phyloP scores from a whole-genome alignment of 78 protist genomes.

The Emiliania huxleyi region DNA sequence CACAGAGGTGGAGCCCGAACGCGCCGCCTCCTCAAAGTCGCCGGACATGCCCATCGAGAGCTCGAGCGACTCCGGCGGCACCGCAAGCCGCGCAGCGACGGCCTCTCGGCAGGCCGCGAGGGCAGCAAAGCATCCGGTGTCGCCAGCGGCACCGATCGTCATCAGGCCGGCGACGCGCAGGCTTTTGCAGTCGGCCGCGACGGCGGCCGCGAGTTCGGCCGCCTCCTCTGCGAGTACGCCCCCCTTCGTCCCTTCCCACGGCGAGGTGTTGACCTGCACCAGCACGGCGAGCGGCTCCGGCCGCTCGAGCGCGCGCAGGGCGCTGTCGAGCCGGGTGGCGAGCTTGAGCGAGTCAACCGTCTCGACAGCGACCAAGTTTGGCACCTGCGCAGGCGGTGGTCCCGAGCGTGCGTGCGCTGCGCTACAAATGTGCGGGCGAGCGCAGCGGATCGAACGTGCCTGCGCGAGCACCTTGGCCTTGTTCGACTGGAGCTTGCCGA shows the following conservation, averaged over 20 bases:
- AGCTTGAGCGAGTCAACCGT: constrained; percentile 58
- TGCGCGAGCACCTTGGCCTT: constrained; percentile 43
- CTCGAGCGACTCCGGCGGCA: not conserved
- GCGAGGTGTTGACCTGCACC: constrained; percentile 71
- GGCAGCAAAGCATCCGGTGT: not conserved
- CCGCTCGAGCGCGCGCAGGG: not conserved
- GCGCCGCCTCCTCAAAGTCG: constrained; percentile 68
- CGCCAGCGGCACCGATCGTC: constrained; percentile 75
- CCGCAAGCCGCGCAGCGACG: not conserved
- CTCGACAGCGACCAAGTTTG: constrained; percentile 51
- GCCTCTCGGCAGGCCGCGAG: not conserved
- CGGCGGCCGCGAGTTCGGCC: constrained; percentile 9
- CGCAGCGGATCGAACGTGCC: too few species aligned
- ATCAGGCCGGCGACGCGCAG: constrained; percentile 71
- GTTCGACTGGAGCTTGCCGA: constrained; percentile 81
- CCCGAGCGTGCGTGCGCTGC: too few species aligned
- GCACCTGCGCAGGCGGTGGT: too few species aligned
- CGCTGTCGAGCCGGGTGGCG: constrained; percentile 44
- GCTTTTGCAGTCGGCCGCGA: constrained; percentile 18
- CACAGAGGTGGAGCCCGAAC: constrained; percentile 56
- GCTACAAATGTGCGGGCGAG: too few species aligned
- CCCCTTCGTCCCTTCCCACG: constrained; percentile 1
- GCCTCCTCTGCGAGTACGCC: not conserved
- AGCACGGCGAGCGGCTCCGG: constrained; percentile 25
- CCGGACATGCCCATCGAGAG: constrained; percentile 78